A percentile compares a stretch with the other conserved stretches of the same genome.
These are phyloP conservation scores for Trametes elegans DNA, from an alignment of 768 basidiomycete species.

Conservation along the genomic window DNA sequence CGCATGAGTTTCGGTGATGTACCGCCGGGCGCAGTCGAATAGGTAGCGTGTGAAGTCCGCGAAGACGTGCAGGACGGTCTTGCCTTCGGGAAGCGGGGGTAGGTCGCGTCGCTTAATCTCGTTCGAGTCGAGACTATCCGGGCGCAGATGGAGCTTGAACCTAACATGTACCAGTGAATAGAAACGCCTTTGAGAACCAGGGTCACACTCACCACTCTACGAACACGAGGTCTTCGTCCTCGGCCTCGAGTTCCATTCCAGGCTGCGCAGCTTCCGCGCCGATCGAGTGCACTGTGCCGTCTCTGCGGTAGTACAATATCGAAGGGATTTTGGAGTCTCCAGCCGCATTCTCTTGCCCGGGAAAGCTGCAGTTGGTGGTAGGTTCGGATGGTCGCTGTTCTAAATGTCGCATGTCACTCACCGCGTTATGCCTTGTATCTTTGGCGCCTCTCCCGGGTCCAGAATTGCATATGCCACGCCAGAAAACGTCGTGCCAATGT, in stretches of 20 bases:
- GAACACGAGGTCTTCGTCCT: slow-evolving; percentile 35
- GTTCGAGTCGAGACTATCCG: slow-evolving; percentile 10
- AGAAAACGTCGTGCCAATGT: slow-evolving; percentile 52
- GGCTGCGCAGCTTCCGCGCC: slow-evolving; percentile 46
- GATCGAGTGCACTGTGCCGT: slow-evolving; percentile 38
- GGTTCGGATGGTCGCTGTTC: too few relatives aligned
- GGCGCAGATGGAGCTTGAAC: slow-evolving; percentile 23
- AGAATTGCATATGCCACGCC: slow-evolving; percentile 45
- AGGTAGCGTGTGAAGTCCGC: slow-evolving; percentile 49
- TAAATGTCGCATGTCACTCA: too few relatives aligned
- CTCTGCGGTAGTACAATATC: slow-evolving; percentile 44
- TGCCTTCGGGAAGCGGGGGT: slow-evolving; percentile 5
- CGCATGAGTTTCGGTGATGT: slow-evolving; percentile 47
- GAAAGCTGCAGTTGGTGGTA: slow-evolving; percentile 30
- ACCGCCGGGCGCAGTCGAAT: slow-evolving; percentile 41
- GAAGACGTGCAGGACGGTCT: slow-evolving; percentile 40
- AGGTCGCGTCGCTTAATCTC: slow-evolving; percentile 6
- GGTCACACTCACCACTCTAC: slow-evolving; percentile 17
- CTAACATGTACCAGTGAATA: neutral
- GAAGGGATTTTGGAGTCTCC: slow-evolving; percentile 50
- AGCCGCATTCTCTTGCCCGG: slow-evolving; percentile 38
- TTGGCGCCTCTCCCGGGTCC: slow-evolving; percentile 34
- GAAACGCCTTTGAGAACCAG: too few relatives aligned
- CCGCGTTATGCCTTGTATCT: slow-evolving; percentile 46
- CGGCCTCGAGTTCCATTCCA: slow-evolving; percentile 37